Evolutionary conservation across 495 filamentous ascomycete species (phyloP).

Genomic region (Trichodelitschia bisporula): DNA sequence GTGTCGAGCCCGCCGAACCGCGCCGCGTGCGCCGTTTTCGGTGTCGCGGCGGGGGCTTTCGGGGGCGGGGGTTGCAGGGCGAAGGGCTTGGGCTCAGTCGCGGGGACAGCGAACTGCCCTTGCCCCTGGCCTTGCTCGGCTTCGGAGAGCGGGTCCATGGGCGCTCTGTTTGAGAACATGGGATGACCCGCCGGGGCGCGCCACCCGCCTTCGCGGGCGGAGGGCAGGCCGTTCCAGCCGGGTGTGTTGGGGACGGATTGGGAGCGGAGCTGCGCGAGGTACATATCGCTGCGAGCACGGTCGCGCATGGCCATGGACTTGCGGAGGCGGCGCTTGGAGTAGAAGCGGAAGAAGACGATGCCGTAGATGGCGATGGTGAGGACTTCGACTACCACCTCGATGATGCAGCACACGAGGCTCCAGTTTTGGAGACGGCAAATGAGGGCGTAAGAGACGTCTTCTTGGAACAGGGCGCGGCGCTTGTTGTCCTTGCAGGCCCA

Average conservation of each 20-base stretch:
- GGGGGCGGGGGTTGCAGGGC: constrained; percentile 63
- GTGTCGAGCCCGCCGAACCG: constrained; percentile 32
- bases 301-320: constrained; percentile 95
- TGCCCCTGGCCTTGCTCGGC: constrained; percentile 28
- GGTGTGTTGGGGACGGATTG: constrained; percentile 92
- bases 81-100: constrained; percentile 36
- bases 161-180: too few relatives aligned
- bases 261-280: constrained; percentile 77
- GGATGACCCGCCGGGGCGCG: constrained; percentile 13
- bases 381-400: constrained; percentile 83
- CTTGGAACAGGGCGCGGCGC: constrained; percentile 42
- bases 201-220: constrained; percentile 17
- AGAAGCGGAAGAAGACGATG: constrained; percentile 87
- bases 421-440: constrained; percentile 94
- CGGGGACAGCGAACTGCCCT: constrained; percentile 26
- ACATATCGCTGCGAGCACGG: constrained; percentile 76
- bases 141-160: constrained; percentile 24
- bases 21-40: constrained; percentile 33
- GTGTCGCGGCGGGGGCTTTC: constrained; percentile 50
- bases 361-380: constrained; percentile 82
- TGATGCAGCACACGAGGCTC: constrained; percentile 87
- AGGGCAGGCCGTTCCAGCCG: constrained; percentile 33
- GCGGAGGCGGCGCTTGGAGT: constrained; percentile 76
- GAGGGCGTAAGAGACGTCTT: constrained; percentile 71
- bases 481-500: constrained; percentile 86